Evolutionary conservation across 345 rosid genomes (phyloP).

Genomic region (Psidium friedrichsthalianum): DNA sequence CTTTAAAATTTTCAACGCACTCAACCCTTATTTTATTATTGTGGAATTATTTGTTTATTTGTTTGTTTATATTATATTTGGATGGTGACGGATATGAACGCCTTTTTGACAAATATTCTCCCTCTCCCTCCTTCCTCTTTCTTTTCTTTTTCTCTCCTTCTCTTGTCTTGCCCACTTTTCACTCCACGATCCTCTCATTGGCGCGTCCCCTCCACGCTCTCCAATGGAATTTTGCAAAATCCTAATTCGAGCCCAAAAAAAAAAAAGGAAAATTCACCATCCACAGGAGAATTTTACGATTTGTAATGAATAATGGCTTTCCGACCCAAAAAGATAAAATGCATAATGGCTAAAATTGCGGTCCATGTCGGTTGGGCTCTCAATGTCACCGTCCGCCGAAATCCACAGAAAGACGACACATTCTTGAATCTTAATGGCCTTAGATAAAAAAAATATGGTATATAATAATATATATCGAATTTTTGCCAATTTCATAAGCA

Average conservation of each 20-base stretch:
- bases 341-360: neutral
- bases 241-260: neutral
- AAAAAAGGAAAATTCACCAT: neutral
- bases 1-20: no score
- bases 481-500: neutral
- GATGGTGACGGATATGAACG: neutral
- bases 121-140: neutral
- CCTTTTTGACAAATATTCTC: neutral
- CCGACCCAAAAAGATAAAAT: no score
- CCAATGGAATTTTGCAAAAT: neutral
- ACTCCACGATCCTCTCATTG: neutral
- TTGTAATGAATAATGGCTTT: neutral
- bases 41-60: neutral
- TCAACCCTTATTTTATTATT: neutral
- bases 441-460: neutral
- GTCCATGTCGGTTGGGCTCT: neutral
- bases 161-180: neutral
- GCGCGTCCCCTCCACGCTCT: neutral
- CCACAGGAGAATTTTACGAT: neutral
- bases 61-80: neutral
- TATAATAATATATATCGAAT: no score
- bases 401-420: neutral
- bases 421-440: neutral
- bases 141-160: neutral
- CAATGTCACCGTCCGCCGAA: rapidly evolving